Conservation (phyloP, 306 rosid genomes). For the Vigna mungo region DNA sequence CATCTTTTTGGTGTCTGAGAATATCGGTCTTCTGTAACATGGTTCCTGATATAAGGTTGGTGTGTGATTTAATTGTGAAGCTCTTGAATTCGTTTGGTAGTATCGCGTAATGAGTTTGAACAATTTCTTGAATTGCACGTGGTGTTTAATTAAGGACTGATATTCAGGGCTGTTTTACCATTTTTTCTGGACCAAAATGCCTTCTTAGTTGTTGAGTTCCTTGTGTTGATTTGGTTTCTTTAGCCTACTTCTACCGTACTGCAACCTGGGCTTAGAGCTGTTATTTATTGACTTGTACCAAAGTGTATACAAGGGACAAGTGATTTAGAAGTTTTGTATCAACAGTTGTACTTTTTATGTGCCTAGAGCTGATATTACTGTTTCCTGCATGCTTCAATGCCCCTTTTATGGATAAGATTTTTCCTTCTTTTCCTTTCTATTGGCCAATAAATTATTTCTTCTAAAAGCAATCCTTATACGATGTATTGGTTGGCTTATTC, state of each 20-base stretch:
- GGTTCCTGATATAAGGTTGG: neutral
- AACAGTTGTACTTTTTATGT: slow-evolving; percentile 37
- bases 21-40: neutral
- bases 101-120: neutral
- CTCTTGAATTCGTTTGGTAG: slow-evolving; percentile 16
- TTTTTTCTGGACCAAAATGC: slow-evolving; percentile 17
- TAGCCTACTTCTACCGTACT: slow-evolving; percentile 22
- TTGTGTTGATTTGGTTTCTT: slow-evolving; percentile 8
- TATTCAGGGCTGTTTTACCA: neutral
- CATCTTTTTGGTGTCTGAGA: neutral
- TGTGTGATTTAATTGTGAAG: slow-evolving; percentile 14
- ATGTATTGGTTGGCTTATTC: slow-evolving; percentile 35
- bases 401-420: slow-evolving; percentile 34
- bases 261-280: slow-evolving; percentile 36
- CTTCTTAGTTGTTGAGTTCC: slow-evolving; percentile 13
- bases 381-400: slow-evolving; percentile 10
- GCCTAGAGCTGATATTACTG: slow-evolving; percentile 37
- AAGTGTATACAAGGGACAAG: neutral
- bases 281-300: slow-evolving; percentile 32
- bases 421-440: slow-evolving; percentile 8
- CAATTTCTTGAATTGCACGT: neutral
- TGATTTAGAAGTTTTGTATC: slow-evolving; percentile 32
- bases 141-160: slow-evolving; percentile 17
- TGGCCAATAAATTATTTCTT: neutral
- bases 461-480: slow-evolving; percentile 3